Evolutionary conservation across 1,284 basidiomycete species (phyloP).

Genomic region (Earliella scabrosa): DNA sequence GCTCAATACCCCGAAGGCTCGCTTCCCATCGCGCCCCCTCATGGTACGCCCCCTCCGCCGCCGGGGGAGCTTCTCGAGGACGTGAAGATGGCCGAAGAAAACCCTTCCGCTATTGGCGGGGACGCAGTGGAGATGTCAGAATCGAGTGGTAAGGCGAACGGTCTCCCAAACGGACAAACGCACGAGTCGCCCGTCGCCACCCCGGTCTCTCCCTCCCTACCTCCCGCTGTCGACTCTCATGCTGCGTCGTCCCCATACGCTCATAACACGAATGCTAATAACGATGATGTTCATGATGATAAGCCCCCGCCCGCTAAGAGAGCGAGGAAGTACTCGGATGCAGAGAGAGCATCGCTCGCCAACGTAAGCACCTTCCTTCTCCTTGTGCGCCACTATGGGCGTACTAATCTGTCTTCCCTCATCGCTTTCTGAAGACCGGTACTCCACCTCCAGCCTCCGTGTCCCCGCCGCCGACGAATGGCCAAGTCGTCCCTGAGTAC

Average conservation of each 20-base stretch:
- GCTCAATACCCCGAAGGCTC: constrained; percentile 40
- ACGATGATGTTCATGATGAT: constrained; percentile 55
- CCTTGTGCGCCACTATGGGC: constrained; percentile 52
- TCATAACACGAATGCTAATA: constrained; percentile 40
- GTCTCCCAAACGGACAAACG: constrained; percentile 39
- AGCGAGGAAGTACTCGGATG: constrained; percentile 56
- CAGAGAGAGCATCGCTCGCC: constrained; percentile 55
- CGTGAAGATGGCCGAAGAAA: constrained; percentile 51
- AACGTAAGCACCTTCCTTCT: constrained; percentile 60
- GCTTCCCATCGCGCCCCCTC: constrained; percentile 48
- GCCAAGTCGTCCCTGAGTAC: constrained; percentile 9
- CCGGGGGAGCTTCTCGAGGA: constrained; percentile 54
- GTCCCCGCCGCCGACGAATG: constrained; percentile 32
- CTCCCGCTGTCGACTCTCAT: constrained; percentile 42
- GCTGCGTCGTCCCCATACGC: constrained; percentile 48
- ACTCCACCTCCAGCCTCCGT: constrained; percentile 59
- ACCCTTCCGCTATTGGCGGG: constrained; percentile 28
- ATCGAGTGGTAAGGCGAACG: constrained; percentile 35
- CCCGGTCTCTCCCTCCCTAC: constrained; percentile 31
- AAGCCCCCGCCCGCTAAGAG: constrained; percentile 75
- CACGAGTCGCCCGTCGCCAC: constrained; percentile 42
- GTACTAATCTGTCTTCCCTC: constrained; percentile 53
- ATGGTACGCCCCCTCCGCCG: constrained; percentile 51
- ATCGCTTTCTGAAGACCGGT: constrained; percentile 61
- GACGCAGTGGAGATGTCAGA: constrained; percentile 63